Evolutionary conservation across 2,329 filamentous ascomycete species (phyloP).

Genomic region (Rhynchosporium graminicola): DNA sequence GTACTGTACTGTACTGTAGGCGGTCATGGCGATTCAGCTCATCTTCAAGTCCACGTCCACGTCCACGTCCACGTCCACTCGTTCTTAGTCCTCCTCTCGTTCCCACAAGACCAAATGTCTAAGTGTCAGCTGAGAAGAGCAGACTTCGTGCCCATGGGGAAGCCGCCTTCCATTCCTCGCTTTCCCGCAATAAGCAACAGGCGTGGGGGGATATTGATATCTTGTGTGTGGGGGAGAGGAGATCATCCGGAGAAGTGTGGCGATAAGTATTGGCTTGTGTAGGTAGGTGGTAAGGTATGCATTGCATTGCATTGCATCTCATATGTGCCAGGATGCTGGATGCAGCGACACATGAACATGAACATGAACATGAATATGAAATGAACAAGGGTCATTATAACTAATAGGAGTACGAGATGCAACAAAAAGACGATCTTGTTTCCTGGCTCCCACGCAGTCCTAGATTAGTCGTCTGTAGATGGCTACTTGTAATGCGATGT

Average conservation of each 20-base stretch:
- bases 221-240: neutral
- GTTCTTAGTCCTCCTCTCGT: neutral
- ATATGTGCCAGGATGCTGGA: neutral
- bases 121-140: conserved; percentile 10
- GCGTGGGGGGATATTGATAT: neutral
- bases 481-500: too few species aligned
- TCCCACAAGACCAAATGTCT: neutral
- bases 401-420: neutral
- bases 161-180: neutral
- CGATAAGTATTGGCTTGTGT: neutral
- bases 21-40: too few species aligned
- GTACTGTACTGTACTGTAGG: too few species aligned
- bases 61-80: too few species aligned
- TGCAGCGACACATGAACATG: too few species aligned
- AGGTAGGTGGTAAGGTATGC: neutral
- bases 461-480: neutral
- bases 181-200: neutral
- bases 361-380: neutral
- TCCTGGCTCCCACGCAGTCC: neutral
- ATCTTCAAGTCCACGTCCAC: too few species aligned
- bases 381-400: neutral
- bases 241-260: neutral
- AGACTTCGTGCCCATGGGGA: conserved; percentile 7
- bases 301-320: neutral
- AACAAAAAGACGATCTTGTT: conserved; percentile 2